Percentiles rank a stretch among this genome's conserved stretches.
These are phyloP conservation scores for Arabidopsis suecica DNA, from an alignment of 345 rosid genomes.

Conservation along the genomic window DNA sequence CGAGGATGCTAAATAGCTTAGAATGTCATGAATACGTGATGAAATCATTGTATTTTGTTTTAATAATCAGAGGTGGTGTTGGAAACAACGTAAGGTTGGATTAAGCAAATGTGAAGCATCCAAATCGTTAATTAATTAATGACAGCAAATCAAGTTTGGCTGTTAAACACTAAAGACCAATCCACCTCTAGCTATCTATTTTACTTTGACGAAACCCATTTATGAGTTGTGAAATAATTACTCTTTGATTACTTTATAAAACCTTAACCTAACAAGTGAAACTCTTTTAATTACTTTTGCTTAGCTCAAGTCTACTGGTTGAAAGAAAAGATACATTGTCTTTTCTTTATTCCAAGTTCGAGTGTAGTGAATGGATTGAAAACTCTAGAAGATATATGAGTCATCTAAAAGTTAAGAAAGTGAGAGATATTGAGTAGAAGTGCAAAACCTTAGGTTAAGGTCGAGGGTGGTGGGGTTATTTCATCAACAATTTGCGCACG, in stretches of 20 bases:
- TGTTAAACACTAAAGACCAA: conserved; percentile 45
- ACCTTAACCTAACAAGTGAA: conserved; percentile 43
- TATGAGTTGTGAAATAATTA: conserved; percentile 36
- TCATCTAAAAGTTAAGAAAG: conserved; percentile 31
- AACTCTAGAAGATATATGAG: conserved; percentile 33
- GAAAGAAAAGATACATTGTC: conserved; percentile 27
- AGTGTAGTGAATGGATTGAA: conserved; percentile 18
- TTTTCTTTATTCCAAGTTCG: conserved; percentile 20
- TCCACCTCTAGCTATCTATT: conserved; percentile 38
- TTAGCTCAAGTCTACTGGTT: conserved; percentile 19
- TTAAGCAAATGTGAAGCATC: conserved; percentile 15
- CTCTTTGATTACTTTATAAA: conserved; percentile 20
- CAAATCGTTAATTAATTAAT: neutral
- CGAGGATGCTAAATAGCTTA: neutral
- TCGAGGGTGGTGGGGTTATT: conserved; percentile 24
- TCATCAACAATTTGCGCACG: conserved; percentile 40
- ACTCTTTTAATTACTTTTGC: conserved; percentile 13
- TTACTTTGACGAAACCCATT: conserved; percentile 39
- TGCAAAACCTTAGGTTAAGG: conserved; percentile 20
- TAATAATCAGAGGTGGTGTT: conserved; percentile 5
- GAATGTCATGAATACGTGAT: neutral
- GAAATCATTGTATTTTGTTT: neutral
- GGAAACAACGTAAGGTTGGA: conserved; percentile 23
- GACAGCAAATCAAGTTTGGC: conserved; percentile 44
- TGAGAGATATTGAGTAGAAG: conserved; percentile 27